A percentile compares a stretch with the other conserved stretches of the same genome.
Conservation (phyloP, 2,329 filamentous ascomycete species). For the Penicillium sp. region DNA sequence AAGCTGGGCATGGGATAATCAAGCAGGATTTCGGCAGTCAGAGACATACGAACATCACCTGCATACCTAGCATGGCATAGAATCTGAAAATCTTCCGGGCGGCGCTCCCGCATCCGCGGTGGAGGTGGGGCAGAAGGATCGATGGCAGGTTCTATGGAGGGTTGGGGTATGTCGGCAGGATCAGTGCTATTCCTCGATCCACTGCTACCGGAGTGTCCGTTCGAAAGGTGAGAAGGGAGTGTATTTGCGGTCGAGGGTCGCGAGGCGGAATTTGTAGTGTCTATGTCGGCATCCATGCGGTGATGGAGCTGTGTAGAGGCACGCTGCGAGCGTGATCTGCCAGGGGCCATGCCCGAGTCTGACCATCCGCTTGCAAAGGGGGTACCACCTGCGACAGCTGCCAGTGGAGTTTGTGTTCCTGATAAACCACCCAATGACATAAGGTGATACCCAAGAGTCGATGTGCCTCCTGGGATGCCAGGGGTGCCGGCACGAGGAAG, state of each 20-base stretch:
- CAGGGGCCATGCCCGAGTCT: slow-evolving; percentile 31
- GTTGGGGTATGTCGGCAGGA: slow-evolving; percentile 26
- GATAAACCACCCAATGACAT: slow-evolving; percentile 54
- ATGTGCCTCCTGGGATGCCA: slow-evolving; percentile 54
- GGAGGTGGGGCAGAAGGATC: slow-evolving; percentile 41
- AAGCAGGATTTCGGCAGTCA: slow-evolving; percentile 92
- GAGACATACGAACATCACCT: slow-evolving; percentile 81
- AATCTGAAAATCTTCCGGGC: slow-evolving; percentile 86
- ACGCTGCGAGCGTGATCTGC: slow-evolving; percentile 21
- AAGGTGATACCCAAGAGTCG: slow-evolving; percentile 54
- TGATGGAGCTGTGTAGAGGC: slow-evolving; percentile 25
- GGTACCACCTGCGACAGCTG: slow-evolving; percentile 49
- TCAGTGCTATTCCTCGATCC: slow-evolving; percentile 33
- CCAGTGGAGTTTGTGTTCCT: slow-evolving; percentile 53
- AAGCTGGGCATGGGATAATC: slow-evolving; percentile 99
- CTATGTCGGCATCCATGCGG: slow-evolving; percentile 38
- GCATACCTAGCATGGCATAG: slow-evolving; percentile 89
- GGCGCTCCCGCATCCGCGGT: slow-evolving; percentile 69
- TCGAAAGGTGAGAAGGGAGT: slow-evolving; percentile 34
- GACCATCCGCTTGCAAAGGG: slow-evolving; percentile 45
- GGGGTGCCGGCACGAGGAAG: slow-evolving; percentile 52
- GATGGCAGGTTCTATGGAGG: slow-evolving; percentile 23
- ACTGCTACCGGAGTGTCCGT: slow-evolving; percentile 23
- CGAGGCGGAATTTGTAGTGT: slow-evolving; percentile 43
- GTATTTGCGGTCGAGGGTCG: slow-evolving; percentile 50